These are phyloP conservation scores for Xylaria acuta DNA, from an alignment of 495 filamentous ascomycete genomes.

Conservation along the genomic window DNA sequence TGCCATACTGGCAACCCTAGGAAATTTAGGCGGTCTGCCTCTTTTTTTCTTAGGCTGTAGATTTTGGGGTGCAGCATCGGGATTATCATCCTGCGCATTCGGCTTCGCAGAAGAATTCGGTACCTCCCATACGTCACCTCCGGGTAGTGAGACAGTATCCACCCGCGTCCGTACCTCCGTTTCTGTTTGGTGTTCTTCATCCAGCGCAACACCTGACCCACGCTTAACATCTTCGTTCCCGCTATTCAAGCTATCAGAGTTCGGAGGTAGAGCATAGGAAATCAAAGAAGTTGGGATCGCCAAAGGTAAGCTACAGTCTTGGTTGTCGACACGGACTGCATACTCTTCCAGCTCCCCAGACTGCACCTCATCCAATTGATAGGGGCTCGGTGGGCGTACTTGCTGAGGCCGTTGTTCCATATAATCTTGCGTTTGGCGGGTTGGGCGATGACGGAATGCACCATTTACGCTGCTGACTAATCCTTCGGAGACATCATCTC, in stretches of 20 bases:
- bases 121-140: slow-evolving; percentile 6
- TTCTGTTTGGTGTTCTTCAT: not conserved
- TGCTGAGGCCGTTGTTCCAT: not conserved
- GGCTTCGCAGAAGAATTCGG: not conserved
- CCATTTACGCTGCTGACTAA: slow-evolving; percentile 34
- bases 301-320: not conserved
- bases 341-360: not conserved
- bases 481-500: slow-evolving; percentile 28
- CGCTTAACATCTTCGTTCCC: not conserved
- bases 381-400: not conserved
- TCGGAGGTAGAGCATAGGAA: not conserved
- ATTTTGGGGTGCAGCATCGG: not conserved
- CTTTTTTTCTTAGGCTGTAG: slow-evolving; percentile 14
- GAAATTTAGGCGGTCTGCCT: slow-evolving; percentile 5
- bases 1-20: not conserved
- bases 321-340: not conserved
- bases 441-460: slow-evolving; percentile 11
- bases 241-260: not conserved
- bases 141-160: not conserved
- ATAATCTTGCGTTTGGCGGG: not conserved
- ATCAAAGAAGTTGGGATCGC: not conserved
- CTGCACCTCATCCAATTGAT: not conserved
- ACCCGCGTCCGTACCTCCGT: not conserved
- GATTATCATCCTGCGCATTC: not conserved
- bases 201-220: not conserved